phyloP scores from a whole-genome alignment of 1,139 yeast genomes.

The Debaryomyces coudertii region DNA sequence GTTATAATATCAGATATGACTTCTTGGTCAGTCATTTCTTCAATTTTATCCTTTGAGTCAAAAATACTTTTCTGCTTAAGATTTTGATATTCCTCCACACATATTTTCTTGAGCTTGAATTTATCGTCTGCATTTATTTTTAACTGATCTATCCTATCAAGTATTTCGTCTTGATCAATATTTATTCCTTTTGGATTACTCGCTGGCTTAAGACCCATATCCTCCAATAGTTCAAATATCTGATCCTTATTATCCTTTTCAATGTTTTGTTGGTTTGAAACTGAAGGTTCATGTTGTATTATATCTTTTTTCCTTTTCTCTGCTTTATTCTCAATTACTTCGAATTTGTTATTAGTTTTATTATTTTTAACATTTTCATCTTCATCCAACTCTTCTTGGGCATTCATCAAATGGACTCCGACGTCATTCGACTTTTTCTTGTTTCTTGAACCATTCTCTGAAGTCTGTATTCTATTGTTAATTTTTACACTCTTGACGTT shows the following conservation, averaged over 20 bases:
- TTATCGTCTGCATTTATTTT: slow-evolving; percentile 56
- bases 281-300: neutral
- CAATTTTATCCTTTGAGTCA: neutral
- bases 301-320: neutral
- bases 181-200: slow-evolving; percentile 15
- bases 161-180: slow-evolving; percentile 24
- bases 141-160: slow-evolving; percentile 34
- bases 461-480: slow-evolving; percentile 22
- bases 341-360: slow-evolving; percentile 29
- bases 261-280: slow-evolving; percentile 11
- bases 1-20: slow-evolving; percentile 18
- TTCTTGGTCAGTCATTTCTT: slow-evolving; percentile 5
- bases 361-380: slow-evolving; percentile 63
- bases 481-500: slow-evolving; percentile 52
- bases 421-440: slow-evolving; percentile 38
- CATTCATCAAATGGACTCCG: slow-evolving; percentile 56
- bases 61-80: neutral
- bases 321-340: neutral
- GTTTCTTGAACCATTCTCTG: slow-evolving; percentile 23
- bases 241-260: slow-evolving; percentile 31
- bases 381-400: slow-evolving; percentile 82
- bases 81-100: slow-evolving; percentile 22
- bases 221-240: slow-evolving; percentile 47
- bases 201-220: slow-evolving; percentile 42
- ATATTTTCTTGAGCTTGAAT: slow-evolving; percentile 40